These are phyloP conservation scores for Grifola frondosa DNA, from an alignment of 1,284 basidiomycete species.

Conservation along the genomic window DNA sequence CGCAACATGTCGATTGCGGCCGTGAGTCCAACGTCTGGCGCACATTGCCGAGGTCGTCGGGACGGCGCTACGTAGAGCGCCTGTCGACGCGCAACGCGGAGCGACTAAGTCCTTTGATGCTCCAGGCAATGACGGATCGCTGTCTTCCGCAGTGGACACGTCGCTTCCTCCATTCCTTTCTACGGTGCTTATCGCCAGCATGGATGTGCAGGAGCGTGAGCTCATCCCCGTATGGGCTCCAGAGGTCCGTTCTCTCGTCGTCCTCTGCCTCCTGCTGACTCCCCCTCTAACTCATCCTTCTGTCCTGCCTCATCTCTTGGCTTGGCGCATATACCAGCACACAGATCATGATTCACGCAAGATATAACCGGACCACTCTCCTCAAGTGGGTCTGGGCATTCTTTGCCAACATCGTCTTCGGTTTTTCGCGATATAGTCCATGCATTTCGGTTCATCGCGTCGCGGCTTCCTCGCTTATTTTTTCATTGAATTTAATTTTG, in stretches of 20 bases:
- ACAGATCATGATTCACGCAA: conserved; percentile 33
- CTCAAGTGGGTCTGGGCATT: conserved; percentile 28
- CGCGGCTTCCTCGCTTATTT: not conserved
- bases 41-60: too few species aligned
- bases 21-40: too few species aligned
- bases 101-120: too few species aligned
- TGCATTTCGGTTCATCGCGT: conserved; percentile 34
- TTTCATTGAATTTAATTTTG: not conserved
- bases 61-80: too few species aligned
- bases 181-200: too few species aligned
- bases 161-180: too few species aligned
- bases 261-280: conserved; percentile 2
- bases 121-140: too few species aligned
- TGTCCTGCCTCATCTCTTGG: conserved; percentile 33
- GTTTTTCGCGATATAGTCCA: conserved; percentile 33
- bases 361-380: conserved; percentile 23
- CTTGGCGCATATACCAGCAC: conserved; percentile 34
- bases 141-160: too few species aligned
- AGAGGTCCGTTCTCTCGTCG: conserved; percentile 18
- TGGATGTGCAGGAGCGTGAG: too few species aligned
- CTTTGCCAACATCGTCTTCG: conserved; percentile 31
- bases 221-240: conserved; percentile 29
- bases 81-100: too few species aligned
- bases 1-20: too few species aligned
- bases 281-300: conserved; percentile 25